A percentile compares a stretch with the other conserved stretches of the same genome.
Conservation (phyloP, 2,329 filamentous ascomycete species). For the Paecilomyces fulvus region DNA sequence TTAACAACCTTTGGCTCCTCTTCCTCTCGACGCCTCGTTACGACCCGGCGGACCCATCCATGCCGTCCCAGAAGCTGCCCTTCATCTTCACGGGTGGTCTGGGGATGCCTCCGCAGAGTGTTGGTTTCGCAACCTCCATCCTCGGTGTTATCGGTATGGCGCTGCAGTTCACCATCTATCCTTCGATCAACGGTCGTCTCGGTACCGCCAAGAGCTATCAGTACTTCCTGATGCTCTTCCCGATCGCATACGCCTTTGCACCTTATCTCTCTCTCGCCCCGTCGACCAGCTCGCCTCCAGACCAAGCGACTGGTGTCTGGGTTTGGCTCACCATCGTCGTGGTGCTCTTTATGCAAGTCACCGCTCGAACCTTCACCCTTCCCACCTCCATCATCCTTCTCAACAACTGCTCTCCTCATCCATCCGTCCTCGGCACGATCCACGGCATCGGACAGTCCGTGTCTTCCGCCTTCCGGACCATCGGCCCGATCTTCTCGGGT, state of each 20-base stretch:
- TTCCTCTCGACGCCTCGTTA: constrained; percentile 66
- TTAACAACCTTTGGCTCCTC: constrained; percentile 68
- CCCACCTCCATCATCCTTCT: constrained; percentile 52
- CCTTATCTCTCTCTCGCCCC: constrained; percentile 65
- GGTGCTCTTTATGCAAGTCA: constrained; percentile 61
- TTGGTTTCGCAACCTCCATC: constrained; percentile 67
- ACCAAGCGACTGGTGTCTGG: constrained; percentile 30
- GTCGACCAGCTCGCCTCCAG: constrained; percentile 38
- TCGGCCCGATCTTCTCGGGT: constrained; percentile 49
- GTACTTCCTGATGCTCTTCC: constrained; percentile 60
- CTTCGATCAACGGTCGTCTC: constrained; percentile 55
- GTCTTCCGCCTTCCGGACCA: constrained; percentile 46
- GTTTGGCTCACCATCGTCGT: constrained; percentile 60
- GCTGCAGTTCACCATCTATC: constrained; percentile 64
- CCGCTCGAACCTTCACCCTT: constrained; percentile 61
- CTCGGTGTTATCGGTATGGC: constrained; percentile 65
- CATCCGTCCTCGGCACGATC: constrained; percentile 50
- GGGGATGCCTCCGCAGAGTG: constrained; percentile 59
- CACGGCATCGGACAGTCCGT: constrained; percentile 52
- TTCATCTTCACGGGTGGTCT: constrained; percentile 61
- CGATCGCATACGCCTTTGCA: constrained; percentile 60
- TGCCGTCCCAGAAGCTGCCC: constrained; percentile 41
- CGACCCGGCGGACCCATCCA: constrained; percentile 29
- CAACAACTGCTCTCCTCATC: constrained; percentile 53
- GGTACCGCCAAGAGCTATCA: constrained; percentile 63